Evolutionary conservation across 1,284 basidiomycete species (phyloP), one percentile per base, ranked within the genome.

Genomic region (Leccinum fuscescens): DNA sequence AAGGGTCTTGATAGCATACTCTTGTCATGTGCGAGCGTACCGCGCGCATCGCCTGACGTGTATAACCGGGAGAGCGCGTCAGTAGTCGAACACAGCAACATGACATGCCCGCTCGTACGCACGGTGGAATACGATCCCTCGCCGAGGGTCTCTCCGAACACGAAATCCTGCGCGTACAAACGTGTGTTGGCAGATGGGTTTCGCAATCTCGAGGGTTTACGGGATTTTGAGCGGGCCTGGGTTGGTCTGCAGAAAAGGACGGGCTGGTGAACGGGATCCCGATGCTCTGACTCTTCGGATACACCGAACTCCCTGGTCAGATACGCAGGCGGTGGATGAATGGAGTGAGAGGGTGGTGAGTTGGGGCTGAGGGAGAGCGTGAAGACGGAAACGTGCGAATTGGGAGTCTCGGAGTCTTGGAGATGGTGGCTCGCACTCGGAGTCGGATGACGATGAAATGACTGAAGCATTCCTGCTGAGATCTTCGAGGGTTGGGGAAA

Each of bases 61-160:
- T 54, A 57, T 52, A 50, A 59, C 61, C 27, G 64, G 29, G 14
- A 27, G 31, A 11, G 49, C 11, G 14, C 8, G 50, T 33, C 24
- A 29, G n/a, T 1, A 17, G 24, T 15, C 9, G 22, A 11, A 20
- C 29, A 20, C 29, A 52, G 51, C 51, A 17, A 27, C 11, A 29
- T 27, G 24, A n/a, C 20, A 61, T 59, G 54, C 9, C 24, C 3
- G 35, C n/a, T n/a, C 59, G 54, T 3, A 77, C 84, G 70, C 71
- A 90, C 89, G 3, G 86, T 88, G n/a, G 88, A 90, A 69, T 90
- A 92, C 1, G 88, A 89, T 15, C 90, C 90, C 69, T 91, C 88
- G 17, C 90, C 90, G 5, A 92, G 78, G 14, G 84, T 82, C 42
- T 83, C 78, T 3, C 86, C 86, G 66, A 91, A 88, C 61, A 85